A percentile compares a stretch with the other conserved stretches of the same genome.
These are phyloP conservation scores for Penicillium griseofulvum DNA, from an alignment of 2,329 filamentous ascomycete species.

Conservation along the genomic window DNA sequence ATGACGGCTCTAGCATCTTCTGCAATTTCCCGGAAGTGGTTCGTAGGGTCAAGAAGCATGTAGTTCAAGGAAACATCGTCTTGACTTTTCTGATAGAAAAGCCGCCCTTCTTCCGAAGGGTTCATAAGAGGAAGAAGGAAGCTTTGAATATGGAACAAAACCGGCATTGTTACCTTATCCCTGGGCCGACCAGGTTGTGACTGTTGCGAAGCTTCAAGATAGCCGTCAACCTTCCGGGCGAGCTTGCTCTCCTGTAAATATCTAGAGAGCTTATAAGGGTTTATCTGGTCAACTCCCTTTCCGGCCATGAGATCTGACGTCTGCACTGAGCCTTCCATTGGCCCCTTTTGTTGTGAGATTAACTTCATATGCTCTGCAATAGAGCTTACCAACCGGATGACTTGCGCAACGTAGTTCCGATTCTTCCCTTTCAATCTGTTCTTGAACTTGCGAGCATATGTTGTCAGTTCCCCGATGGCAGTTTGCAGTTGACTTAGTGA, in stretches of 20 bases:
- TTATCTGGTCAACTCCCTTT: constrained; percentile 92
- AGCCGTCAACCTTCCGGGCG: constrained; percentile 91
- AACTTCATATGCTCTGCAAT: constrained; percentile 66
- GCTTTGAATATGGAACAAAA: constrained; percentile 61
- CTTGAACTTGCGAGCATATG: constrained; percentile 84
- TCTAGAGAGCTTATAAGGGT: constrained; percentile 79
- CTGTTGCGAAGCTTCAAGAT: constrained; percentile 63
- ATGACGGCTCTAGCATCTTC: constrained; percentile 82
- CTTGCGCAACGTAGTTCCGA: constrained; percentile 83
- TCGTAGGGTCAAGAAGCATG: constrained; percentile 83
- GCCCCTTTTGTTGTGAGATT: constrained; percentile 42
- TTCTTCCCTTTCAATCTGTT: constrained; percentile 88
- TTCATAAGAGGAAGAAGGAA: constrained; percentile 84
- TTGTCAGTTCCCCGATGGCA: constrained; percentile 71
- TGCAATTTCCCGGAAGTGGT: constrained; percentile 86
- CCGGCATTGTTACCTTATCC: constrained; percentile 46
- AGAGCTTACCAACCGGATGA: constrained; percentile 78
- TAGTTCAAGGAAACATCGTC: constrained; percentile 68
- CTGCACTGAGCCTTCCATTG: constrained; percentile 65
- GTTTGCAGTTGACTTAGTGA: constrained; percentile 68
- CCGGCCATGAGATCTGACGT: constrained; percentile 70
- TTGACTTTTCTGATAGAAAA: constrained; percentile 55
- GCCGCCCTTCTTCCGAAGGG: constrained; percentile 65
- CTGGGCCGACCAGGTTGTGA: constrained; percentile 38
- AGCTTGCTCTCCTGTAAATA: constrained; percentile 92